phyloP scores from a whole-genome alignment of 768 basidiomycete genomes.

The Agaricus subrufescens region DNA sequence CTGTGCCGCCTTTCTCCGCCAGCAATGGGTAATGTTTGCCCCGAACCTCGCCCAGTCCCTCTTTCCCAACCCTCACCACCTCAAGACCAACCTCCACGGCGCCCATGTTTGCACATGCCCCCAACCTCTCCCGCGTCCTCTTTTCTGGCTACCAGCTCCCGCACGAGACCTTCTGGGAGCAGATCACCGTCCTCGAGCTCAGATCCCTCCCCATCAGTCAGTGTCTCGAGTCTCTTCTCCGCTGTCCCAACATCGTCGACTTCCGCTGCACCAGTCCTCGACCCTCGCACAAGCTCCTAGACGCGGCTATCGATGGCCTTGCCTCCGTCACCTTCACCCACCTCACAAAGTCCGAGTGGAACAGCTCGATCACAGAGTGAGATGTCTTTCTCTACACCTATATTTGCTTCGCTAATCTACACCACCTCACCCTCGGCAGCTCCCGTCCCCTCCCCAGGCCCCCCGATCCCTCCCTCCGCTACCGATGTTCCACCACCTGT shows the following conservation, averaged over 20 bases:
- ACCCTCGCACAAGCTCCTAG: not conserved
- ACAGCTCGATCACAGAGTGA: not conserved
- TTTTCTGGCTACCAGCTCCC: not conserved
- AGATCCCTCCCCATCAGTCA: not conserved
- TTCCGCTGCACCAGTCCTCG: not conserved
- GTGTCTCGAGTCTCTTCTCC: not conserved
- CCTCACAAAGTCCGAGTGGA: slow-evolving; percentile 8
- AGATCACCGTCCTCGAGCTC: not conserved
- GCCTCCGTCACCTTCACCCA: not conserved
- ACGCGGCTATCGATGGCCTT: not conserved
- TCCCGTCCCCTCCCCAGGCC: not conserved
- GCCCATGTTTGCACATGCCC: not conserved
- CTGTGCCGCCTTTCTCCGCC: slow-evolving; percentile 1
- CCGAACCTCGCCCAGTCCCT: slow-evolving; percentile 1
- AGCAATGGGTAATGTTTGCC: slow-evolving; percentile 3
- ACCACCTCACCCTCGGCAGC: not conserved
- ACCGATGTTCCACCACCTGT: not conserved
- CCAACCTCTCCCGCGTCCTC: not conserved
- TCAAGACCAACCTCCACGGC: not conserved
- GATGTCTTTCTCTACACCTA: not conserved
- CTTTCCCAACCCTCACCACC: not conserved
- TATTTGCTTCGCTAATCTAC: not conserved
- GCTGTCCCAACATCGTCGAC: not conserved
- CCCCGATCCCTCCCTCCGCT: not conserved
- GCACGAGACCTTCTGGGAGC: not conserved